Evolutionary conservation across 441 rosid species (phyloP), one percentile per base, ranked within the genome.

Genomic region (Populus hybrid): DNA sequence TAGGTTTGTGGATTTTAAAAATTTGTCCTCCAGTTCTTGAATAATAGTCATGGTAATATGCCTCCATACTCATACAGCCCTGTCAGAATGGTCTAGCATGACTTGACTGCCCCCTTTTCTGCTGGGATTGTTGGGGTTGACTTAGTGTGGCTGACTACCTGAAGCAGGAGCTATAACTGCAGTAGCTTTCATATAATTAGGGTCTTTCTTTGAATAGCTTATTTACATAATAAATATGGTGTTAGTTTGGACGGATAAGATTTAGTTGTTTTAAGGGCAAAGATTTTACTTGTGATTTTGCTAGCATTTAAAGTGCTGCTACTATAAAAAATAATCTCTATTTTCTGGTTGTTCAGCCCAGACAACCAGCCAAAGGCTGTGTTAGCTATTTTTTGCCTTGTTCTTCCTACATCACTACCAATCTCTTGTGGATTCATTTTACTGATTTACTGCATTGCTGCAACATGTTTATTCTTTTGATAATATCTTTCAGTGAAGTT

Each of bases 111-210:
- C 65, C 26, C 40, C 20, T 63, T 0, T 18, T 53, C 16, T 53
- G n/a, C 36, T 64, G 64, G 5, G 11, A 76, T 75, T 64, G 26
- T 11, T 68, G 28, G 31, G 67, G 40, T 72, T 73, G 71, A 69
- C 65, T 45, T 68, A 66, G 24, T 20, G 2, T 31, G 53, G 11
- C 59, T 36, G 61, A 72, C 11, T 45, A 40, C 50, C 50, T 40
- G 16, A 40, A 10, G 50, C 50, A 3, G 50, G 50, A 11, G 50
- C 50, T 40, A 40, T 4, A 40, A 10, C 50, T 40, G 50, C 50
- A 40, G 50, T 11, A 11, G 16, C 50, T 40, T 10, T 40, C 50
- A 10, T 40, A 40, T 12, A 40, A 40, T 10, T 12, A 40, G 50
- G 50, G 50, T 40, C 11, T 40, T 40, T 40, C 1, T 40, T 40